Conservation (phyloP, 2,329 filamentous ascomycete genomes). For the Fusarium guadeloupense region DNA sequence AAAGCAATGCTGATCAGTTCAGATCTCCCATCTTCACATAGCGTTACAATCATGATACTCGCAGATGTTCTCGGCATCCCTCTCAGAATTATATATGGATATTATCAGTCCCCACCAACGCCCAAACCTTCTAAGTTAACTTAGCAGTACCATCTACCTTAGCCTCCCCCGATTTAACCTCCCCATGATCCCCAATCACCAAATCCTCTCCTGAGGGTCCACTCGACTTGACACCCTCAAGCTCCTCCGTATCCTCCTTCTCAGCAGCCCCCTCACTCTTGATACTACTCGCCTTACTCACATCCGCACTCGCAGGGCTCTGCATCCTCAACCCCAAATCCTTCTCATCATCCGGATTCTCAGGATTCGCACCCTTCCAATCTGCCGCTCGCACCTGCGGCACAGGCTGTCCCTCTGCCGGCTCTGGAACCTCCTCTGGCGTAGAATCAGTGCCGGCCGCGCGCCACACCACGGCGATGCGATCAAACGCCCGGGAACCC, state of each 20-base stretch:
- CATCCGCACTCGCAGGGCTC: constrained; percentile 70
- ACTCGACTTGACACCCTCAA: constrained; percentile 50
- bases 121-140: neutral
- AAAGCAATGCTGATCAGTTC: neutral
- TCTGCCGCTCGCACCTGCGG: constrained; percentile 75
- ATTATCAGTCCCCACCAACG: constrained; percentile 12
- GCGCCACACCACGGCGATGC: constrained; percentile 86
- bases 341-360: constrained; percentile 59
- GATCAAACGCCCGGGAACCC: constrained; percentile 83
- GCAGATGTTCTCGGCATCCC: neutral
- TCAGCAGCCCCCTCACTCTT: constrained; percentile 49
- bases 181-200: constrained; percentile 16
- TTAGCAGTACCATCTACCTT: neutral
- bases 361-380: constrained; percentile 71
- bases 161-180: neutral
- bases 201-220: constrained; percentile 51
- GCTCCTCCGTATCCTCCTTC: constrained; percentile 33
- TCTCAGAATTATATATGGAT: constrained; percentile 6
- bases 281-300: constrained; percentile 79
- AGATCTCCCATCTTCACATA: neutral
- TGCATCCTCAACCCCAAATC: constrained; percentile 74
- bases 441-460: constrained; percentile 45
- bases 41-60: neutral
- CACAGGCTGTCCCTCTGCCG: constrained; percentile 72
- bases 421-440: constrained; percentile 62